These are phyloP conservation scores for Hypoxylon sp. DNA, from an alignment of 2,329 filamentous ascomycete species.

Conservation along the genomic window DNA sequence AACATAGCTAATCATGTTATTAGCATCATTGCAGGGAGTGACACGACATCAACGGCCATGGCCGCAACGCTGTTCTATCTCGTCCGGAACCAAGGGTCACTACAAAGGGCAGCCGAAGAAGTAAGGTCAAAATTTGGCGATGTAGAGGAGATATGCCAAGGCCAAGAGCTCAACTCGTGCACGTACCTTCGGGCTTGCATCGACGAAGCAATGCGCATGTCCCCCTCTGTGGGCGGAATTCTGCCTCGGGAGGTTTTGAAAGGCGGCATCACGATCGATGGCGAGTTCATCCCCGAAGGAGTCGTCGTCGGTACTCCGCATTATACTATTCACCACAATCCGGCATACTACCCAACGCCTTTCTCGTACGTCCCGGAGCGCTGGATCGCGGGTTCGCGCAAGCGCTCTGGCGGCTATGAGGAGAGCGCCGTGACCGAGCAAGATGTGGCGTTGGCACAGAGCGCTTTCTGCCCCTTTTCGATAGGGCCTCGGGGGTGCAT, in stretches of 20 bases:
- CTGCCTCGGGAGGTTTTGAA: constrained; percentile 69
- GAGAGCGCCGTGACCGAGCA: constrained; percentile 60
- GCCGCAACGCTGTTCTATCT: constrained; percentile 74
- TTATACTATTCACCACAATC: constrained; percentile 77
- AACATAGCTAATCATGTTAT: constrained; percentile 7
- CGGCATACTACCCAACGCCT: constrained; percentile 70
- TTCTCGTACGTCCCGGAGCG: constrained; percentile 73
- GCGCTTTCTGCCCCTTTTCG: constrained; percentile 81
- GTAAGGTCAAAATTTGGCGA: constrained; percentile 64
- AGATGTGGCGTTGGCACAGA: constrained; percentile 68
- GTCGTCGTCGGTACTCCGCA: constrained; percentile 74
- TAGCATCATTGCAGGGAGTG: constrained; percentile 76
- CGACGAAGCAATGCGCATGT: constrained; percentile 74
- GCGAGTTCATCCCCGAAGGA: constrained; percentile 66
- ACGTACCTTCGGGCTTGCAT: constrained; percentile 73
- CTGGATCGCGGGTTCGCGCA: constrained; percentile 67
- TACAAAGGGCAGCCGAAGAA: constrained; percentile 63
- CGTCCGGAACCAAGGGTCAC: constrained; percentile 62
- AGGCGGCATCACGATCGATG: constrained; percentile 68
- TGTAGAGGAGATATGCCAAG: constrained; percentile 68
- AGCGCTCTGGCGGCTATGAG: constrained; percentile 51
- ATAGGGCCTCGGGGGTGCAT: constrained; percentile 79
- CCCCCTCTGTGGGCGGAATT: constrained; percentile 70
- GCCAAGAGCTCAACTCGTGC: constrained; percentile 62
- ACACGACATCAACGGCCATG: constrained; percentile 78